phyloP scores from a whole-genome alignment of 163 green algal species.

The Coccomyxa subellipsoidea region DNA sequence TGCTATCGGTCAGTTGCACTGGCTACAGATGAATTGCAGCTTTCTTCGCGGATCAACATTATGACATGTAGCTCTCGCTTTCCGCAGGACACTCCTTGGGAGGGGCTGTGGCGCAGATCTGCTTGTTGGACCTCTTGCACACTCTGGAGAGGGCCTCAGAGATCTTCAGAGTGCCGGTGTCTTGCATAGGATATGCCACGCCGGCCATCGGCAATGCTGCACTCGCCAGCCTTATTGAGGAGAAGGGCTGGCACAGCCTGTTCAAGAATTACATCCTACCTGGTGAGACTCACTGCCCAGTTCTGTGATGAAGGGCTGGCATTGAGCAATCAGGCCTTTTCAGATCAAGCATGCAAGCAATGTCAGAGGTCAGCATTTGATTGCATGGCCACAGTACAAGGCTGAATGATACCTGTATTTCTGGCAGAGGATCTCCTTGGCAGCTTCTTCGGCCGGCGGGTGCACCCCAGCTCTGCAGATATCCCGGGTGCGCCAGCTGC shows the following conservation, averaged over 20 bases:
- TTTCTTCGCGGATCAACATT: too few relatives aligned
- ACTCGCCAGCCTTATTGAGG: slow-evolving; percentile 53
- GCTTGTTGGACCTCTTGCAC: slow-evolving; percentile 53
- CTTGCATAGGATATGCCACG: slow-evolving; percentile 52
- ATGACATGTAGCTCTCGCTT: neutral
- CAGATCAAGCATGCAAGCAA: neutral
- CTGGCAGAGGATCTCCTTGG: neutral
- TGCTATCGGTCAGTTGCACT: too few relatives aligned
- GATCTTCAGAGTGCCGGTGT: neutral
- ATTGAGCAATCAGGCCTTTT: too few relatives aligned
- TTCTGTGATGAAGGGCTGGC: neutral
- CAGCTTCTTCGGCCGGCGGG: neutral
- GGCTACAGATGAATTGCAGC: too few relatives aligned
- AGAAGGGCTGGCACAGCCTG: slow-evolving; percentile 49
- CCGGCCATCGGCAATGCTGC: slow-evolving; percentile 72
- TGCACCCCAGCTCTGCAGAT: neutral
- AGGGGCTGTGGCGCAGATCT: slow-evolving; percentile 69
- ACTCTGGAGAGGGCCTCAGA: slow-evolving; percentile 16
- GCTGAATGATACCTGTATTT: too few relatives aligned
- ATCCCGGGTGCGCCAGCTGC: neutral
- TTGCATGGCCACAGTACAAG: too few relatives aligned
- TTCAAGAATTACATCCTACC: slow-evolving; percentile 66
- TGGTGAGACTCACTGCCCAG: neutral
- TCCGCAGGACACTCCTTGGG: slow-evolving; percentile 42
- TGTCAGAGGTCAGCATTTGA: too few relatives aligned